These are phyloP conservation scores for Phytophthora multivora DNA, from an alignment of 352 stramenopile species.

Conservation along the genomic window DNA sequence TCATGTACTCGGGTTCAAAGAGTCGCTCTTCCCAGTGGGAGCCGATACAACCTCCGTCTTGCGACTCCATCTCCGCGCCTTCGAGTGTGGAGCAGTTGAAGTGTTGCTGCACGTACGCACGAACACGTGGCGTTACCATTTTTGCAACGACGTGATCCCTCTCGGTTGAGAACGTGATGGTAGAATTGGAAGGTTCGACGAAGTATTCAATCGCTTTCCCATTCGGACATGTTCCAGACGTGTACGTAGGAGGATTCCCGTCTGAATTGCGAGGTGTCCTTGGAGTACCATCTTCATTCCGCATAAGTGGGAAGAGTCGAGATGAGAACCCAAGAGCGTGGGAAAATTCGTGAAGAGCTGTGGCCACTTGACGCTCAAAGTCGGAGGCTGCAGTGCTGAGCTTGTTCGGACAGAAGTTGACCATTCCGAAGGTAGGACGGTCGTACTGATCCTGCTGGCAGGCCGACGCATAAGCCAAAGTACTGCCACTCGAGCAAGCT, in stretches of 20 bases:
- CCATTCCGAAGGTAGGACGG: slow-evolving; percentile 82
- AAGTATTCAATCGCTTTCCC: slow-evolving; percentile 50
- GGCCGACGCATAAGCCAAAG: slow-evolving; percentile 71
- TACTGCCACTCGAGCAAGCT: slow-evolving; percentile 40
- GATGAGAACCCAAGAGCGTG: slow-evolving; percentile 76
- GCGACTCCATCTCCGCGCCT: slow-evolving; percentile 73
- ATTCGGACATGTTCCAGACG: slow-evolving; percentile 52
- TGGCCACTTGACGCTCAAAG: slow-evolving; percentile 64
- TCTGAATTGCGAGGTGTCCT: slow-evolving; percentile 52
- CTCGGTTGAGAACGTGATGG: slow-evolving; percentile 57
- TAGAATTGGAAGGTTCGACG: slow-evolving; percentile 38
- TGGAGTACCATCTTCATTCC: slow-evolving; percentile 57
- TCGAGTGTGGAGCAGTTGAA: slow-evolving; percentile 61
- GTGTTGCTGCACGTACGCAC: slow-evolving; percentile 52
- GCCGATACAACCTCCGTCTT: slow-evolving; percentile 70
- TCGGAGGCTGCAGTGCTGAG: slow-evolving; percentile 42
- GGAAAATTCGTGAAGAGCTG: slow-evolving; percentile 76
- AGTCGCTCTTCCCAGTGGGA: slow-evolving; percentile 83
- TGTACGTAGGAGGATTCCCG: slow-evolving; percentile 37
- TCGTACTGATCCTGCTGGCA: slow-evolving; percentile 87
- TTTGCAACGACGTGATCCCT: slow-evolving; percentile 54
- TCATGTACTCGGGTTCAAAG: slow-evolving; percentile 82
- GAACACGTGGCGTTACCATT: slow-evolving; percentile 61
- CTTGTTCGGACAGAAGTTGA: slow-evolving; percentile 73
- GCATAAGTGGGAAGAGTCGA: slow-evolving; percentile 75